A percentile compares a stretch with the other conserved stretches of the same genome.
Evolutionary conservation across 257 asterid species (phyloP).

Genomic region (Solanum medicagineum): DNA sequence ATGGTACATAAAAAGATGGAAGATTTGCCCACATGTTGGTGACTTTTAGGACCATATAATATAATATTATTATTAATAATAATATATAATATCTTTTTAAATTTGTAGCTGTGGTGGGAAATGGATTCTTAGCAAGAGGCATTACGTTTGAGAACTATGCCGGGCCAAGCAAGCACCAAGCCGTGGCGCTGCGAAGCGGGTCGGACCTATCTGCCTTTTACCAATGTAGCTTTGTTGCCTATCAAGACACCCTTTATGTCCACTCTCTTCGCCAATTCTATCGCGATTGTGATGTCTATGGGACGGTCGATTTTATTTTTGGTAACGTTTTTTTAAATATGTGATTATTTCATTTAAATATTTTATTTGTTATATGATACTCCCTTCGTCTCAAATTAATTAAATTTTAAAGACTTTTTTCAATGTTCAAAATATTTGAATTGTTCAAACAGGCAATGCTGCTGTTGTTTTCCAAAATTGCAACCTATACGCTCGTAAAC

Average conservation of each 20-base stretch:
- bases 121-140: slow-evolving; percentile 73
- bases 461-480: slow-evolving; percentile 72
- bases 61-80: too few species aligned
- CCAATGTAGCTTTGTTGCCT: slow-evolving; percentile 74
- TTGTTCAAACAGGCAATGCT: slow-evolving; percentile 15
- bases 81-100: neutral
- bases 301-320: slow-evolving; percentile 84
- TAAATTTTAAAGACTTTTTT: too few species aligned
- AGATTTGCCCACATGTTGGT: neutral
- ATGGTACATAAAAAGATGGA: neutral
- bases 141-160: slow-evolving; percentile 85
- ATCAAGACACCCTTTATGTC: slow-evolving; percentile 89
- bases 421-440: too few species aligned
- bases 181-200: slow-evolving; percentile 86
- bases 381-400: too few species aligned
- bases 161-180: slow-evolving; percentile 87
- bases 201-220: slow-evolving; percentile 78
- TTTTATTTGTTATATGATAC: neutral
- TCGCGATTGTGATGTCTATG: slow-evolving; percentile 80
- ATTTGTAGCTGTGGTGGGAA: slow-evolving; percentile 61
- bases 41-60: neutral
- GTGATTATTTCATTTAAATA: neutral
- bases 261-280: slow-evolving; percentile 87
- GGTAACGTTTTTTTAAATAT: slow-evolving; percentile 20
- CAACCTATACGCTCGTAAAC: slow-evolving; percentile 75